Evolutionary conservation across 2,329 filamentous ascomycete species (phyloP).

Genomic region (Scedosporium aurantiacum): DNA sequence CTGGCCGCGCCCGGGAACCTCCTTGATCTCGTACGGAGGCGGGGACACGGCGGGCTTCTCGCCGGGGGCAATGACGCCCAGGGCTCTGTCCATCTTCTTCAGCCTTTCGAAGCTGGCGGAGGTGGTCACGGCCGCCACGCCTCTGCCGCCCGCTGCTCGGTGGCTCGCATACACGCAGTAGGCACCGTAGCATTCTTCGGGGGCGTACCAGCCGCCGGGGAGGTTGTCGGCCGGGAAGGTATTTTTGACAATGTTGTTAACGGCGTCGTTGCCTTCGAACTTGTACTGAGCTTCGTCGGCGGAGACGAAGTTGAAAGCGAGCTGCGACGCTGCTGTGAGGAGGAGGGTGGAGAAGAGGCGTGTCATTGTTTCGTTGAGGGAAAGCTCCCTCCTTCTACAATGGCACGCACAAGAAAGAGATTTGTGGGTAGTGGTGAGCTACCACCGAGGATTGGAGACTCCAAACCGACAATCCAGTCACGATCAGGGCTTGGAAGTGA

Average conservation of each 20-base stretch:
- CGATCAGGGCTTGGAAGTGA: neutral
- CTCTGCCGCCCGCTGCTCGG: neutral
- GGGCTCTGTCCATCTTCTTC: neutral
- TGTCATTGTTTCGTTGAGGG: neutral
- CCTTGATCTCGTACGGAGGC: slow-evolving; percentile 12
- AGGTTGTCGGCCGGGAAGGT: slow-evolving; percentile 1
- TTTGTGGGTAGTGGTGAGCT: neutral
- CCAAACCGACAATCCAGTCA: neutral
- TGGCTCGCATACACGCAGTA: slow-evolving; percentile 8
- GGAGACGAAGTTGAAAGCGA: neutral
- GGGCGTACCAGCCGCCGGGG: slow-evolving; percentile 6
- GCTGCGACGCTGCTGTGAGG: neutral
- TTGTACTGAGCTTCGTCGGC: slow-evolving; percentile 4
- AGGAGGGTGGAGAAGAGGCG: slow-evolving; percentile 1
- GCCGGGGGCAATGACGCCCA: neutral
- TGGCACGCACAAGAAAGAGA: neutral
- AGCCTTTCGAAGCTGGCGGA: slow-evolving; percentile 3
- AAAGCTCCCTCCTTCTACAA: neutral
- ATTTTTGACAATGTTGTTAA: slow-evolving; percentile 1
- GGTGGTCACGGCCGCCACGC: slow-evolving; percentile 3
- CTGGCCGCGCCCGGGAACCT: slow-evolving; percentile 15
- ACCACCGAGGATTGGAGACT: neutral
- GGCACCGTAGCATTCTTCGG: neutral
- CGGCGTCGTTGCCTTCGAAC: slow-evolving; percentile 6
- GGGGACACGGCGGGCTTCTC: neutral